Evolutionary conservation across 805 yeast genomes (phyloP).

Genomic region (Pichia phayaonensis): DNA sequence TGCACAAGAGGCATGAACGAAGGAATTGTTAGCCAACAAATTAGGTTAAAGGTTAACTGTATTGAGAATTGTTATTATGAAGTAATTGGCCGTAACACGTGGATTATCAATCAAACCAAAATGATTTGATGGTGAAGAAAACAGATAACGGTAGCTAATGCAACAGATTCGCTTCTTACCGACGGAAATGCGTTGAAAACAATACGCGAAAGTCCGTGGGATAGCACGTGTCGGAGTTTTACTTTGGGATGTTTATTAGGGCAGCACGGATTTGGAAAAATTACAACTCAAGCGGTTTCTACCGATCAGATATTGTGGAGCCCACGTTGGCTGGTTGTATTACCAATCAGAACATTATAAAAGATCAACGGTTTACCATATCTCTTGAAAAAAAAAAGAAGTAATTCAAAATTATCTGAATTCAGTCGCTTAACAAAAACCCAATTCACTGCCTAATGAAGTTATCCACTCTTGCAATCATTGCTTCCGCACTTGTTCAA

Average conservation of each 20-base stretch:
- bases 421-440: too few species aligned
- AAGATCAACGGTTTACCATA: too few species aligned
- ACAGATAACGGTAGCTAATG: too few species aligned
- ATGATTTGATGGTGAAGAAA: neutral
- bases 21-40: too few species aligned
- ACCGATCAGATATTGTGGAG: neutral
- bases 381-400: too few species aligned
- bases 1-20: too few species aligned
- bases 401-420: too few species aligned
- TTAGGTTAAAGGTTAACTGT: too few species aligned
- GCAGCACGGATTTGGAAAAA: neutral
- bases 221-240: neutral
- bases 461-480: conserved; percentile 4
- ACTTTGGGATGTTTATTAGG: neutral
- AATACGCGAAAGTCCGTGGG: neutral
- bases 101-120: too few species aligned
- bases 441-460: neutral
- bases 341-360: too few species aligned
- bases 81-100: too few species aligned
- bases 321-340: neutral
- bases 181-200: neutral
- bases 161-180: neutral
- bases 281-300: neutral
- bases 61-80: too few species aligned
- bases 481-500: neutral